Conservation (phyloP, 1,139 yeast species). For the Magnusiomyces paraingens region DNA sequence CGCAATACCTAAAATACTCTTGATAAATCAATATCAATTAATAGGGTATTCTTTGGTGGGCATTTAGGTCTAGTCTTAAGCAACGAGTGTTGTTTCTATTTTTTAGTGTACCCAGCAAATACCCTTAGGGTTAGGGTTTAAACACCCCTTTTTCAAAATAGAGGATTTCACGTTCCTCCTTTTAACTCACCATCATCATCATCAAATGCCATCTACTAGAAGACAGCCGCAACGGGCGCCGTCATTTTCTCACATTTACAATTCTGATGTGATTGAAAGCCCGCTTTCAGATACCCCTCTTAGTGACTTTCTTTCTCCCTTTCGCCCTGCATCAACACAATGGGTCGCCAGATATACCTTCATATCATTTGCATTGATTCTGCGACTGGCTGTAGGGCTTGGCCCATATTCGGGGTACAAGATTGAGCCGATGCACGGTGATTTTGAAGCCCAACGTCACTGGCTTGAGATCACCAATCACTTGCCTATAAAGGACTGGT, state of each 20-base stretch:
- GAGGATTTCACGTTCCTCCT: too few relatives aligned
- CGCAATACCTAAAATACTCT: too few relatives aligned
- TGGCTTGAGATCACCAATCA: conserved; percentile 91
- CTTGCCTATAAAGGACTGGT: conserved; percentile 75
- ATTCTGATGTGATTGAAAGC: background rate
- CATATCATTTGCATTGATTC: conserved; percentile 64
- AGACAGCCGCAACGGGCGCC: too few relatives aligned
- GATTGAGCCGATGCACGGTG: conserved; percentile 79
- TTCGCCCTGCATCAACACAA: conserved; percentile 69
- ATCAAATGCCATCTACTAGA: too few relatives aligned
- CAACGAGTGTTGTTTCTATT: too few relatives aligned
- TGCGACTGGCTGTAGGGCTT: conserved; percentile 79
- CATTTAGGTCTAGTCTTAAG: too few relatives aligned
- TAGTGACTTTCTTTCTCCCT: conserved; percentile 53
- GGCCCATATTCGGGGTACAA: conserved; percentile 71
- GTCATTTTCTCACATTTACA: conserved; percentile 3
- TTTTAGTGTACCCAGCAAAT: too few relatives aligned
- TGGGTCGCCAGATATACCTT: conserved; percentile 84
- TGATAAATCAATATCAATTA: too few relatives aligned
- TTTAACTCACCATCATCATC: too few relatives aligned
- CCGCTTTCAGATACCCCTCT: conserved; percentile 41
- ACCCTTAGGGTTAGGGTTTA: too few relatives aligned
- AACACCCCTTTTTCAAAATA: too few relatives aligned
- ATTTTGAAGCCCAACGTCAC: conserved; percentile 96
- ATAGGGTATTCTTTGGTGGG: too few relatives aligned